These are phyloP conservation scores for Lipomyces oligophaga DNA, from an alignment of 805 yeast species.

Conservation along the genomic window DNA sequence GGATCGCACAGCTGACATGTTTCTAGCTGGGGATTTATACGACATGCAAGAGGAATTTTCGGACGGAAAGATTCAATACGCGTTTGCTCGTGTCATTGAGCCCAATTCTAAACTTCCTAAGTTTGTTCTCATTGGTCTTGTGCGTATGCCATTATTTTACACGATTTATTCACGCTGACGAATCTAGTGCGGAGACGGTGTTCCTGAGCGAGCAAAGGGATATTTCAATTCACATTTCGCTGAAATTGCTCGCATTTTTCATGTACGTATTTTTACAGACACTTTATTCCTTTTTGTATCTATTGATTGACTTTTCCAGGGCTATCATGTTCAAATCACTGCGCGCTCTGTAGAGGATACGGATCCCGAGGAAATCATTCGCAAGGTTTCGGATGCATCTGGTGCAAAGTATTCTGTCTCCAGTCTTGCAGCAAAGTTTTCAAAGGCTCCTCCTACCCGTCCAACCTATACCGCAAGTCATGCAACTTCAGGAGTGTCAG, in stretches of 20 bases:
- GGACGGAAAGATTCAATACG: constrained; percentile 86
- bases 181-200: constrained; percentile 76
- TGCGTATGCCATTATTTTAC: constrained; percentile 11
- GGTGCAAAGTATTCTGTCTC: constrained; percentile 85
- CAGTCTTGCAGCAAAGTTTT: constrained; percentile 20
- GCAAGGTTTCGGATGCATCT: constrained; percentile 81
- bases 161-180: background rate
- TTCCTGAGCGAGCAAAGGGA: constrained; percentile 55
- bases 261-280: constrained; percentile 17
- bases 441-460: constrained; percentile 36
- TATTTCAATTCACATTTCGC: constrained; percentile 43
- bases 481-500: constrained; percentile 35
- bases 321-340: constrained; percentile 93
- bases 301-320: constrained; percentile 36
- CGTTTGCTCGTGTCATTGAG: constrained; percentile 79
- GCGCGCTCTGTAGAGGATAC: constrained; percentile 94
- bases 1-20: background rate
- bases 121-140: constrained; percentile 83
- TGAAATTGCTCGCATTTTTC: constrained; percentile 40
- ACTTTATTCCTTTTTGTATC: too few relatives aligned
- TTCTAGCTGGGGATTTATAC: constrained; percentile 53
- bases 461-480: constrained; percentile 37
- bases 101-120: constrained; percentile 90
- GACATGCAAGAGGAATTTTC: constrained; percentile 79
- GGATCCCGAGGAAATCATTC: constrained; percentile 68